Evolutionary conservation across 1,284 basidiomycete species (phyloP).

Genomic region (Phellopilus nigrolimitatus): DNA sequence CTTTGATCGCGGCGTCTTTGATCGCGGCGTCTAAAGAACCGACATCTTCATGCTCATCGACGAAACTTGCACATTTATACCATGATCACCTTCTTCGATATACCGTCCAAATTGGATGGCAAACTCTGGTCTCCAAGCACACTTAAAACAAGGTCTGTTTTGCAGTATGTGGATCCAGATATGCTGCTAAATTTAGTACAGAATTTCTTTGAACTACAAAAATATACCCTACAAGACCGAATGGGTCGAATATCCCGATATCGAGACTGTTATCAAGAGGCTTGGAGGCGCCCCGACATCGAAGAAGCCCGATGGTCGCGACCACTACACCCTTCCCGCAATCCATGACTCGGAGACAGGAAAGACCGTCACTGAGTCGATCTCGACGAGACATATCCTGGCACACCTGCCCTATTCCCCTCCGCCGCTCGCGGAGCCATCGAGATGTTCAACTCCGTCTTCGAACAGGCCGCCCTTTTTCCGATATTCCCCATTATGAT

Average conservation of each 20-base stretch:
- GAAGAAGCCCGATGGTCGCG: constrained; percentile 10
- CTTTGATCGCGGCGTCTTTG: too few relatives aligned
- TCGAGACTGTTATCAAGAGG: constrained; percentile 20
- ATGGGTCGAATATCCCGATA: constrained; percentile 24
- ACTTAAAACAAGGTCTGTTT: too few relatives aligned
- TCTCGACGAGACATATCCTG: constrained; percentile 22
- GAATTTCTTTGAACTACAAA: constrained; percentile 15
- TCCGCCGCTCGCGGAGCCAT: constrained; percentile 18
- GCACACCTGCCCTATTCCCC: constrained; percentile 16
- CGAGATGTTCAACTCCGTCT: constrained; percentile 2
- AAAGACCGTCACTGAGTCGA: constrained; percentile 21
- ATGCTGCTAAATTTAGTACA: background rate
- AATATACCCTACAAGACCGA: constrained; percentile 21
- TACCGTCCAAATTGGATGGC: too few relatives aligned
- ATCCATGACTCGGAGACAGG: constrained; percentile 20
- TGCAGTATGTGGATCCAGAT: too few relatives aligned
- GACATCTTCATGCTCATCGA: too few relatives aligned
- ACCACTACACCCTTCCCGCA: constrained; percentile 20
- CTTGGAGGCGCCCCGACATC: constrained; percentile 19
- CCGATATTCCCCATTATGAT: background rate
- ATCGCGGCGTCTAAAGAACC: too few relatives aligned
- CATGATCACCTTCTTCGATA: too few relatives aligned
- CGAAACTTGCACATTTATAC: too few relatives aligned
- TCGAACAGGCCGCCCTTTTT: background rate
- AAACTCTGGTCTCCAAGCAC: too few relatives aligned